Evolutionary conservation across 495 filamentous ascomycete species (phyloP).

Genomic region (Penicillium goetzii): DNA sequence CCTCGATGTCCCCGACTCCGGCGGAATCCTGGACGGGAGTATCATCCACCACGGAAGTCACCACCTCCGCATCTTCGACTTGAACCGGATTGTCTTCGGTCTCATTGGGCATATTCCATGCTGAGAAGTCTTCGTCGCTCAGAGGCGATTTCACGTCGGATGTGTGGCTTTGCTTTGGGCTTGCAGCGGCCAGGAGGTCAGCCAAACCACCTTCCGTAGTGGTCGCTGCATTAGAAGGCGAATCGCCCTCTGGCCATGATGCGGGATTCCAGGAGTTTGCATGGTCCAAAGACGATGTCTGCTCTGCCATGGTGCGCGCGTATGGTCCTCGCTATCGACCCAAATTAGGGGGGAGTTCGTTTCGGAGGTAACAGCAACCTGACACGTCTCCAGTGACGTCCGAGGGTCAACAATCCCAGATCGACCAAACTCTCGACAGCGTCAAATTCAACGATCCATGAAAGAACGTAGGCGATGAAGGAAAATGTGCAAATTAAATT

Average conservation of each 20-base stretch:
- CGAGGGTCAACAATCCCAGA: slow-evolving; percentile 33
- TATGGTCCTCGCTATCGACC: slow-evolving; percentile 18
- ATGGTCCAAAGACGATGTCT: slow-evolving; percentile 28
- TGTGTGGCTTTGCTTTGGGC: slow-evolving; percentile 16
- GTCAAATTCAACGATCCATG: slow-evolving; percentile 29
- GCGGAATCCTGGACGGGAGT: neutral
- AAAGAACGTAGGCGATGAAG: slow-evolving; percentile 14
- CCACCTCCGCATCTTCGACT: slow-evolving; percentile 12
- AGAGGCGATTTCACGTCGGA: slow-evolving; percentile 23
- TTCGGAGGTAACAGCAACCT: slow-evolving; percentile 26
- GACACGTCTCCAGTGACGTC: slow-evolving; percentile 40
- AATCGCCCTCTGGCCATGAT: slow-evolving; percentile 35
- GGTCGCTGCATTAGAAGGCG: slow-evolving; percentile 13
- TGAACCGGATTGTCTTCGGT: neutral
- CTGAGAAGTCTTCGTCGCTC: slow-evolving; percentile 27
- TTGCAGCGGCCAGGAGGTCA: slow-evolving; percentile 19
- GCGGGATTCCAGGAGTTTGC: slow-evolving; percentile 49
- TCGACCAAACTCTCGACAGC: slow-evolving; percentile 14
- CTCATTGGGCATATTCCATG: slow-evolving; percentile 28
- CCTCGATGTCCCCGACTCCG: neutral
- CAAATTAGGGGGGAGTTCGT: slow-evolving; percentile 4
- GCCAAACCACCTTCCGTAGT: slow-evolving; percentile 13
- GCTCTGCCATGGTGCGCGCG: slow-evolving; percentile 26
- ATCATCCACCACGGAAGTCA: slow-evolving; percentile 11
- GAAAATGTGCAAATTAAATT: slow-evolving; percentile 18